These are phyloP conservation scores for Erodium maritimum DNA, from an alignment of 345 rosid genomes.

Conservation along the genomic window DNA sequence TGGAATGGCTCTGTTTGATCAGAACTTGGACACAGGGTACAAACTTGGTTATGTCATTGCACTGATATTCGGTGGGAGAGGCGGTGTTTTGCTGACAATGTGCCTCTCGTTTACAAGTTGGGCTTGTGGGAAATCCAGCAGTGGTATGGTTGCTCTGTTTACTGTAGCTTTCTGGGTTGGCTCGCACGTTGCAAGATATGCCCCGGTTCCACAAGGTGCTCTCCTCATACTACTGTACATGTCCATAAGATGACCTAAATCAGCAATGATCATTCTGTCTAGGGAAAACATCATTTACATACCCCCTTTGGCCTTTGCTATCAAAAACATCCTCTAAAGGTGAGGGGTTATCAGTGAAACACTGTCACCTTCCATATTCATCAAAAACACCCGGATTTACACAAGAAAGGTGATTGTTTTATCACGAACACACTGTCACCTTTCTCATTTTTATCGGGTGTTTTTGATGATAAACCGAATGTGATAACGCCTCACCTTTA, in stretches of 20 bases:
- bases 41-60: constrained; percentile 70
- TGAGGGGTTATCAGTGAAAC: too few species aligned
- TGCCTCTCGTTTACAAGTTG: constrained; percentile 75
- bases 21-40: constrained; percentile 67
- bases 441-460: too few species aligned
- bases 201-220: constrained; percentile 82
- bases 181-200: constrained; percentile 61
- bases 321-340: too few species aligned
- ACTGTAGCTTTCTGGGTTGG: constrained; percentile 76
- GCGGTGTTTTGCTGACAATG: constrained; percentile 54
- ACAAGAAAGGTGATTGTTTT: too few species aligned
- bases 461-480: too few species aligned
- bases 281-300: too few species aligned
- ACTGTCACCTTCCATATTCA: too few species aligned
- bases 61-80: constrained; percentile 67
- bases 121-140: constrained; percentile 83
- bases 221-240: constrained; percentile 66
- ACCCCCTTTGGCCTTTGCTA: too few species aligned
- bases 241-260: constrained; percentile 42
- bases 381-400: too few species aligned
- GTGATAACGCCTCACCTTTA: too few species aligned
- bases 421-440: too few species aligned
- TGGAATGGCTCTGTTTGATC: constrained; percentile 50
- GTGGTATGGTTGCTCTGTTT: constrained; percentile 51
- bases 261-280: too few species aligned